Evolutionary conservation across 805 yeast genomes (phyloP).

Genomic region (Pichia nakasei): DNA sequence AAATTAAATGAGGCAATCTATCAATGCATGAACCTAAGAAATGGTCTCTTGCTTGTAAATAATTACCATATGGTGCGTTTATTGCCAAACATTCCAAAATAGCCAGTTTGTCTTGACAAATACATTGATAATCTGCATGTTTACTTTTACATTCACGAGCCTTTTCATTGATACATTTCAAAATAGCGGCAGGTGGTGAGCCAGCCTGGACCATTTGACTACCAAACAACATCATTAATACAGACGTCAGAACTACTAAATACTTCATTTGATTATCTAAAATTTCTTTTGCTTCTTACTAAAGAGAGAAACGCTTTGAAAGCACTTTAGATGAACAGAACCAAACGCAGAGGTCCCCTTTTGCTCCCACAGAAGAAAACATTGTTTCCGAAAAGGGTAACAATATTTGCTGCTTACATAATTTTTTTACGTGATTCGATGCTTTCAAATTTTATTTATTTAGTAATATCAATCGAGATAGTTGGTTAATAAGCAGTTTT

Average conservation of each 20-base stretch:
- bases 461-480: too few species aligned
- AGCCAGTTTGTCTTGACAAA: conserved; percentile 24
- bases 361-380: too few species aligned
- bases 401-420: too few species aligned
- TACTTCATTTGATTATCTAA: not conserved
- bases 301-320: too few species aligned
- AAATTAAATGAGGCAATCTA: conserved; percentile 20
- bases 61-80: conserved; percentile 34
- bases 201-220: not conserved
- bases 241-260: not conserved
- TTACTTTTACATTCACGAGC: conserved; percentile 15
- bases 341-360: too few species aligned
- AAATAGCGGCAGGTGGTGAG: conserved; percentile 20
- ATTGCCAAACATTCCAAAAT: conserved; percentile 34
- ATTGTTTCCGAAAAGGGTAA: too few species aligned
- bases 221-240: not conserved
- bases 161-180: conserved; percentile 16
- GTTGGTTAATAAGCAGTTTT: too few species aligned
- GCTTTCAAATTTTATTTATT: too few species aligned
- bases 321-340: too few species aligned
- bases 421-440: too few species aligned
- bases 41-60: conserved; percentile 40
- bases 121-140: conserved; percentile 26
- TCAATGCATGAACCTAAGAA: conserved; percentile 40
- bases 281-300: too few species aligned